Base-by-base conservation (phyloP, 345 rosid species). In the Acer saccharum region DNA sequence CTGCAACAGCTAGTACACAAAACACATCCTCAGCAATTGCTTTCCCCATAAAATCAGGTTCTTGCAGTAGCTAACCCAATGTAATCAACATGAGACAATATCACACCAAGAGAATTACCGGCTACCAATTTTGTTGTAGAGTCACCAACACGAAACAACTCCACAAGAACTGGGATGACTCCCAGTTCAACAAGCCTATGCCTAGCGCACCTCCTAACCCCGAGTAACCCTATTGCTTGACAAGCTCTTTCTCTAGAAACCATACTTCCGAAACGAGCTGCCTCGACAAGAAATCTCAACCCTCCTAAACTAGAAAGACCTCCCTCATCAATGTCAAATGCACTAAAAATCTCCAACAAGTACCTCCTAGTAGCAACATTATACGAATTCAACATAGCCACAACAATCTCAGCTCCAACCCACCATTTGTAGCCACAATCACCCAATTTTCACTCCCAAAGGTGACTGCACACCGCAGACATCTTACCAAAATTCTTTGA, bases 11-110 rank as follows among this genome's bases (percentile, higher is more conserved):
- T 77, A 88, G 70, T 72, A 89, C 50, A 79, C 88, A 85, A 35
- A 91, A 88, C 41, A 77, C 95, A 80, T 91, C 91, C 76, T 87
- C 88, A 0, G 91, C 90, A 55, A 91, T 84, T 79, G 89, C 89
- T 83, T 77, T 87, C 50, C 89, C 95, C 71, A 65, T 41, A 2
- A 80, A 84, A 48, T 87, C 87, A 61, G 72, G 43, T 55, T 88
- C 90, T 10, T 83, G 83, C 76, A 91, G 88, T 74, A 91, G 91
- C 84, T 88, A 86, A 3, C 91, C 93, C 17, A n/a, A n/a, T n/a
- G n/a, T n/a, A n/a, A n/a, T n/a, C n/a, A n/a, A n/a, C n/a, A n/a
- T n/a, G n/a, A n/a, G n/a, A n/a, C n/a, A n/a, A n/a, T n/a, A n/a
- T n/a, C n/a, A n/a, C n/a, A n/a, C n/a, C n/a, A n/a, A n/a, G n/a